Conservation (phyloP, 192 early-diverging fungal species). For the Podila epicladia region DNA sequence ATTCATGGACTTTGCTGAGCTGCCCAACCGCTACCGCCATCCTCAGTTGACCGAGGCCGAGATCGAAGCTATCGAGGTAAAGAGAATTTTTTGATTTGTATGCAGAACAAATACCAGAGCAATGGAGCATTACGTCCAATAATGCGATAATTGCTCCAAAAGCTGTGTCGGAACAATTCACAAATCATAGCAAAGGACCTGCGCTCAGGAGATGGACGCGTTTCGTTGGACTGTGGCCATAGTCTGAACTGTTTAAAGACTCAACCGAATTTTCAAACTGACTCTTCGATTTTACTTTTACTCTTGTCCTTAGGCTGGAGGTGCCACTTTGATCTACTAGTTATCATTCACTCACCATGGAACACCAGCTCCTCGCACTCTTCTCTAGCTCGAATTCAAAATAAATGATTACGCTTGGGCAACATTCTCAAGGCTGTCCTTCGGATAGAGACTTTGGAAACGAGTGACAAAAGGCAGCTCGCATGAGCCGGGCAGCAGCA, state of each 20-base stretch:
- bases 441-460: too few relatives aligned
- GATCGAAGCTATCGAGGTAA: constrained; percentile 64
- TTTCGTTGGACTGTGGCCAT: not conserved
- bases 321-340: constrained; percentile 20
- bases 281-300: not conserved
- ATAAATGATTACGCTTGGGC: not conserved
- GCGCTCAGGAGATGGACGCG: too few relatives aligned
- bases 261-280: too few relatives aligned
- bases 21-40: constrained; percentile 54
- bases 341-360: too few relatives aligned
- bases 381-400: not conserved
- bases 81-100: not conserved
- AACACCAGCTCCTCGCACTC: too few relatives aligned
- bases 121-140: not conserved
- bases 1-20: constrained; percentile 46
- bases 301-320: constrained; percentile 5
- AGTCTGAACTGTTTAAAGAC: too few relatives aligned
- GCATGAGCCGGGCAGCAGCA: too few relatives aligned
- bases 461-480: too few relatives aligned
- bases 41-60: constrained; percentile 52
- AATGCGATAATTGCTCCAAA: not conserved
- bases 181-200: too few relatives aligned
- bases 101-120: too few relatives aligned
- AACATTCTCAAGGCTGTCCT: too few relatives aligned
- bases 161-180: not conserved